Percentiles rank a stretch among this genome's conserved stretches.
Evolutionary conservation across 805 yeast species (phyloP).

Genomic region (Saccharomycopsis olivae): DNA sequence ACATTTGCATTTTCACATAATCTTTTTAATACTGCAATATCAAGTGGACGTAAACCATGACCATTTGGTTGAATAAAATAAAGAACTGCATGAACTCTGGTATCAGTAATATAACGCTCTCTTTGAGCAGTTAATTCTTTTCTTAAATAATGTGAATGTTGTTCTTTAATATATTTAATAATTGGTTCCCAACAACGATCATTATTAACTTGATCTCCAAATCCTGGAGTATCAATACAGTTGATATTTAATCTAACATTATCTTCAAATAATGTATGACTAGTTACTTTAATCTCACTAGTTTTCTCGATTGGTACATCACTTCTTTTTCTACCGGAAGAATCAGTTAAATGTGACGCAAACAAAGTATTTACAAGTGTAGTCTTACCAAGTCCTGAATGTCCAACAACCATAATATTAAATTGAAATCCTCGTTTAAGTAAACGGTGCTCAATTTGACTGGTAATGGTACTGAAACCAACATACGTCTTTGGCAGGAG

Average conservation of each 20-base stretch:
- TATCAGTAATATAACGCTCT: constrained; percentile 70
- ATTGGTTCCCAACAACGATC: constrained; percentile 96
- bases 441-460: constrained; percentile 87
- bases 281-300: constrained; percentile 65
- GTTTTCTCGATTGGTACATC: constrained; percentile 76
- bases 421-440: constrained; percentile 90
- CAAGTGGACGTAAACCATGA: constrained; percentile 75
- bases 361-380: constrained; percentile 87
- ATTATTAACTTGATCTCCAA: constrained; percentile 93
- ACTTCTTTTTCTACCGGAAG: constrained; percentile 60
- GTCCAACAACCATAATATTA: constrained; percentile 89
- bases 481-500: constrained; percentile 66
- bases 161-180: constrained; percentile 89
- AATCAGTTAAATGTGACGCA: constrained; percentile 64
- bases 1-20: constrained; percentile 86
- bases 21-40: constrained; percentile 71
- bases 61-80: constrained; percentile 88
- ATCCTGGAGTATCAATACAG: constrained; percentile 95
- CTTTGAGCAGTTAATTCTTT: constrained; percentile 92
- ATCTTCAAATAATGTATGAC: constrained; percentile 71
- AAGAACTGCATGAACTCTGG: constrained; percentile 88
- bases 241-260: constrained; percentile 79
- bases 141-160: constrained; percentile 82
- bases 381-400: constrained; percentile 89
- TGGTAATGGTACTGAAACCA: constrained; percentile 93